phyloP scores from a whole-genome alignment of 768 basidiomycete genomes.

The Boletus tylopilopsis region DNA sequence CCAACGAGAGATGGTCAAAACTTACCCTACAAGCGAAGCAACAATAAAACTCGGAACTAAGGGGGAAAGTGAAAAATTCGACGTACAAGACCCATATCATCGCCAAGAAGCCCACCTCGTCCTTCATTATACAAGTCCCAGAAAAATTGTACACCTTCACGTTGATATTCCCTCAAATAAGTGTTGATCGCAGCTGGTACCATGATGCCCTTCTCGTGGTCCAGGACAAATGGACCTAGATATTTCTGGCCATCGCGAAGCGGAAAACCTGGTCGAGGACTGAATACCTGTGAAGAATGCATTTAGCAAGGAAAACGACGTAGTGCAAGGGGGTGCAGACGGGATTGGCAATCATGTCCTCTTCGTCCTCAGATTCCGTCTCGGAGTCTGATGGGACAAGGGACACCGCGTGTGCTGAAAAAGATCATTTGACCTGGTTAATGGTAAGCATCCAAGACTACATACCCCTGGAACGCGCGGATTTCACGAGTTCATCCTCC shows the following conservation, averaged over 20 bases:
- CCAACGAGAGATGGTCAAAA: not conserved
- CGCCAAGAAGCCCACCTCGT: slow-evolving; percentile 81
- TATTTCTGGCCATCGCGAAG: slow-evolving; percentile 40
- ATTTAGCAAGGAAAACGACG: slow-evolving; percentile 1
- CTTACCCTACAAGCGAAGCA: slow-evolving; percentile 24
- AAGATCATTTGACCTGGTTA: not conserved
- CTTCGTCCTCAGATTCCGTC: slow-evolving; percentile 46
- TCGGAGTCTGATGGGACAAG: slow-evolving; percentile 27
- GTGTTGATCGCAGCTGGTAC: slow-evolving; percentile 76
- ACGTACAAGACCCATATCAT: slow-evolving; percentile 87
- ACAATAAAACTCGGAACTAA: not conserved
- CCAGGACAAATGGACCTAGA: slow-evolving; percentile 50
- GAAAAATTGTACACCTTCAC: slow-evolving; percentile 82
- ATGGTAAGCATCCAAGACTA: slow-evolving; percentile 12
- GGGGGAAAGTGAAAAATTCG: not conserved
- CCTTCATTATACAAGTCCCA: slow-evolving; percentile 65
- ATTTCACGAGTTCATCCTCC: slow-evolving; percentile 10
- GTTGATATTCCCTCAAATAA: slow-evolving; percentile 87
- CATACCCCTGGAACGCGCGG: slow-evolving; percentile 10
- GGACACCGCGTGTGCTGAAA: slow-evolving; percentile 1
- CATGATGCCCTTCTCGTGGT: slow-evolving; percentile 40
- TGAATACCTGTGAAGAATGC: slow-evolving; percentile 30
- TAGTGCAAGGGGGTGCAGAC: slow-evolving; percentile 17
- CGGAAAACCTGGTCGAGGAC: slow-evolving; percentile 54
- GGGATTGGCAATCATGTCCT: slow-evolving; percentile 26